Percentiles rank a stretch among this genome's conserved stretches.
Conservation (phyloP, 768 basidiomycete genomes). For the Exidia glandulosa region DNA sequence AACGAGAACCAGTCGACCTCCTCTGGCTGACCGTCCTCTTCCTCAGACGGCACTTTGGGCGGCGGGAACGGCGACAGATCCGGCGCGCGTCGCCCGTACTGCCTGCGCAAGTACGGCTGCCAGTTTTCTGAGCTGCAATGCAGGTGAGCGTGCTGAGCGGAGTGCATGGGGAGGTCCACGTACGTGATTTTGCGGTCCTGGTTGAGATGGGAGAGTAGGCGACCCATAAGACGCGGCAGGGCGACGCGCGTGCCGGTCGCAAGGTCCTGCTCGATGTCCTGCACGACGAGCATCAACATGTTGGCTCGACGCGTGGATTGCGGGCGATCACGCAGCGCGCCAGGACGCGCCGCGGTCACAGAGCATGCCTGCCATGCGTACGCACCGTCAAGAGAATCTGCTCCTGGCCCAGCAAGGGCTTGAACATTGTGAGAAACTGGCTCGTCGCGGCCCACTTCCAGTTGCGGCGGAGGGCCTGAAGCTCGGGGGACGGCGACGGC, state of each 20-base stretch:
- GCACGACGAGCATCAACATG: slow-evolving; percentile 1
- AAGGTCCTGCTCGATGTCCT: slow-evolving; percentile 78
- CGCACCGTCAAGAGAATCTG: slow-evolving; percentile 60
- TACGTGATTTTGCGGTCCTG: slow-evolving; percentile 75
- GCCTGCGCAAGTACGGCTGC: slow-evolving; percentile 67
- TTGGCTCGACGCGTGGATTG: no score
- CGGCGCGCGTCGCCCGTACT: slow-evolving; percentile 66
- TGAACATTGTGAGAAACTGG: slow-evolving; percentile 85
- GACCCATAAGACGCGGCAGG: slow-evolving; percentile 63
- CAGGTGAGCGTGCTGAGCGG: slow-evolving; percentile 10
- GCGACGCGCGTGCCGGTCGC: slow-evolving; percentile 45
- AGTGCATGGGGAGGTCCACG: slow-evolving; percentile 18
- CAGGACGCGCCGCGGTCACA: not conserved
- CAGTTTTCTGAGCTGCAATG: slow-evolving; percentile 54
- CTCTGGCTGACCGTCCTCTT: not conserved
- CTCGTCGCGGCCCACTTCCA: slow-evolving; percentile 92
- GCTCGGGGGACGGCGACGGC: slow-evolving; percentile 13
- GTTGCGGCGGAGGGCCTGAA: slow-evolving; percentile 53
- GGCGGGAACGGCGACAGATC: slow-evolving; percentile 26
- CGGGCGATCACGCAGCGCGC: no score
- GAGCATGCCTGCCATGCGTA: slow-evolving; percentile 2
- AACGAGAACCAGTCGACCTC: slow-evolving; percentile 58
- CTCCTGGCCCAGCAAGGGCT: slow-evolving; percentile 54
- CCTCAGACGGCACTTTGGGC: slow-evolving; percentile 15
- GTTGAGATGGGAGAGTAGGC: slow-evolving; percentile 63